Evolutionary conservation across 1,139 yeast genomes (phyloP).

Genomic region (Arxiozyma heterogenica): DNA sequence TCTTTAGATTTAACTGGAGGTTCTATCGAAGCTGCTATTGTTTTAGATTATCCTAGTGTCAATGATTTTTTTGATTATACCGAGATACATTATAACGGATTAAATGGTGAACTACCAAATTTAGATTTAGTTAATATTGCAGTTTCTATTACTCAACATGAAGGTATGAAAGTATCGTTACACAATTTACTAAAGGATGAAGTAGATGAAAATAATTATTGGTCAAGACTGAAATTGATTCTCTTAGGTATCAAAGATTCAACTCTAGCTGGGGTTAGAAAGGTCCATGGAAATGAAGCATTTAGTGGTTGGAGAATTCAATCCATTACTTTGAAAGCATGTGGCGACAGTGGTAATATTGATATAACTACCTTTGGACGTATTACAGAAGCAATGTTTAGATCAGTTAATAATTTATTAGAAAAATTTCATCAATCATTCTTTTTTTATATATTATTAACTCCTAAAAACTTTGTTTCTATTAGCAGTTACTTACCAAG

Average conservation of each 20-base stretch:
- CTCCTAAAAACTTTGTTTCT: constrained; percentile 76
- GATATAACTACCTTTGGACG: constrained; percentile 93
- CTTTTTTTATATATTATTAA: constrained; percentile 77
- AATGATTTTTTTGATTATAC: constrained; percentile 62
- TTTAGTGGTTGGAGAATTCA: constrained; percentile 97
- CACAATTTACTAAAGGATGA: constrained; percentile 50
- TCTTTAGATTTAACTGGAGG: constrained; percentile 88
- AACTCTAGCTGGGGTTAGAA: constrained; percentile 58
- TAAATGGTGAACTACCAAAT: constrained; percentile 93
- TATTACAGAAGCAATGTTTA: constrained; percentile 72
- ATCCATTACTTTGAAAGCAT: constrained; percentile 71
- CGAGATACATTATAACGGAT: constrained; percentile 75
- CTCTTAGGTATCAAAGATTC: constrained; percentile 57
- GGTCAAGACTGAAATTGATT: constrained; percentile 51
- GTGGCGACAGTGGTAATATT: constrained; percentile 39
- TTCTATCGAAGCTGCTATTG: constrained; percentile 82
- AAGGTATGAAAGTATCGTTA: constrained; percentile 58
- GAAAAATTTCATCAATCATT: constrained; percentile 97
- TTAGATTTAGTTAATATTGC: constrained; percentile 82
- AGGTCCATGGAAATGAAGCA: constrained; percentile 69
- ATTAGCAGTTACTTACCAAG: constrained; percentile 91
- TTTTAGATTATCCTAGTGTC: constrained; percentile 66
- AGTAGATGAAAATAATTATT: constrained; percentile 38
- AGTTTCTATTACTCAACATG: constrained; percentile 60
- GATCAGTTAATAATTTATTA: constrained; percentile 83